Conservation (phyloP, 192 early-diverging fungal species). For the Coemansia erecta region DNA sequence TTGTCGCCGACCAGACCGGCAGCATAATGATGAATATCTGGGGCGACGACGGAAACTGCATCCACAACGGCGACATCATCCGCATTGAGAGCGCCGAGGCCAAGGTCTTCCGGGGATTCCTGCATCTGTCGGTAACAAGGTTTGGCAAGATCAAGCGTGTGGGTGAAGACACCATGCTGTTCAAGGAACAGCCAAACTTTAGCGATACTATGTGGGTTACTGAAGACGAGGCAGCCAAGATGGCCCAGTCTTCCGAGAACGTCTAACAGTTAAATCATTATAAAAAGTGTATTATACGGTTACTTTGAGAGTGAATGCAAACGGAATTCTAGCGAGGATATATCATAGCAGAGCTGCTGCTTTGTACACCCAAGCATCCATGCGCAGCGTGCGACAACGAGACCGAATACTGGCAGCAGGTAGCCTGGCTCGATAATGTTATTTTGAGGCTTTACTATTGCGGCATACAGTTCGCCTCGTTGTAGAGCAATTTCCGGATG, state of each 20-base stretch:
- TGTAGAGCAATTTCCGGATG: constrained; percentile 26
- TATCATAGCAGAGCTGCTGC: constrained; percentile 2
- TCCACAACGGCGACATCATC: constrained; percentile 63
- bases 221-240: constrained; percentile 34
- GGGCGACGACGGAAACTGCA: constrained; percentile 52
- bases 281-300: neutral
- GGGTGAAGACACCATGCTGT: constrained; percentile 57
- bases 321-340: constrained; percentile 8
- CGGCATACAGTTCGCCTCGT: constrained; percentile 24
- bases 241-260: constrained; percentile 7
- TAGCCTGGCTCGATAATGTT: constrained; percentile 16
- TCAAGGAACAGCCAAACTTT: constrained; percentile 46
- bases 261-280: neutral
- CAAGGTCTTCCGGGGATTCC: constrained; percentile 55
- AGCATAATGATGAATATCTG: constrained; percentile 61
- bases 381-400: constrained; percentile 40
- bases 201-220: constrained; percentile 53
- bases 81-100: constrained; percentile 54
- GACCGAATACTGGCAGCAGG: constrained; percentile 33
- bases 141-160: constrained; percentile 58
- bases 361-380: constrained; percentile 28
- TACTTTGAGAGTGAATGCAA: neutral
- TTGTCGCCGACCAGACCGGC: constrained; percentile 61
- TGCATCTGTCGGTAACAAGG: constrained; percentile 54
- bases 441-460: neutral